Base-by-base conservation (phyloP, 345 rosid genomes). In the Populus alba region DNA sequence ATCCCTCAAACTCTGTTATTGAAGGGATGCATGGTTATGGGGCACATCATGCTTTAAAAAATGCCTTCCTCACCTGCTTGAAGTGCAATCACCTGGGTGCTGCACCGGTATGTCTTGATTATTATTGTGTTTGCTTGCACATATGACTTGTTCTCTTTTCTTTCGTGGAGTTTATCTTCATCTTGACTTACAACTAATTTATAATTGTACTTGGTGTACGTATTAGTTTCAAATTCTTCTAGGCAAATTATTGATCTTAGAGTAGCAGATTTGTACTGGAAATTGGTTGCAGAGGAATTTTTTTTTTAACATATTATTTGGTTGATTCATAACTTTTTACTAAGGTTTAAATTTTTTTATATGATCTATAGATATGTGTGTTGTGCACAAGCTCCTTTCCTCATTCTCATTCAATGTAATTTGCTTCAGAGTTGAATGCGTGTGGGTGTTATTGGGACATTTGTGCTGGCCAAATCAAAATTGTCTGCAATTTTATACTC, bases 21-120 rank as follows among this genome's bases (percentile, higher is more conserved):
- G 87, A 88, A 80, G 97, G 91, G 71, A 80, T 89, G 82, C 90
- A 83, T 84, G 87, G 89, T 75, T 87, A 86, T 63, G 92, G 95
- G 63, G 83, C 91, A 81, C 86, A 79, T 72, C 91, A 80, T 86
- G 91, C 97, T 80, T 81, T 96, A 75, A 92, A 86, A 87, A 88
- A 87, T 62, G 92, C 93, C 68, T 90, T 92, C 78, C 83, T 83
- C 70, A 81, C 91, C 79, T 96, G 95, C 87, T 87, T 89, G 88
- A 89, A 89, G 78, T 92, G 98, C 82, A 90, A 91, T 61, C 93
- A 96, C 83, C 97, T 92, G 18, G 94, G 92, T 85, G 97, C 97
- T 81, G 92, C 95, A 79, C 97, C 97, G 97, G 99, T 96, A 94
- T 86, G 83, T 77, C 68, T 83, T 75, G 25, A 23, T 62, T 35